phyloP scores from a whole-genome alignment of 164 flowering plant genomes.

The Kingdonia uniflora region DNA sequence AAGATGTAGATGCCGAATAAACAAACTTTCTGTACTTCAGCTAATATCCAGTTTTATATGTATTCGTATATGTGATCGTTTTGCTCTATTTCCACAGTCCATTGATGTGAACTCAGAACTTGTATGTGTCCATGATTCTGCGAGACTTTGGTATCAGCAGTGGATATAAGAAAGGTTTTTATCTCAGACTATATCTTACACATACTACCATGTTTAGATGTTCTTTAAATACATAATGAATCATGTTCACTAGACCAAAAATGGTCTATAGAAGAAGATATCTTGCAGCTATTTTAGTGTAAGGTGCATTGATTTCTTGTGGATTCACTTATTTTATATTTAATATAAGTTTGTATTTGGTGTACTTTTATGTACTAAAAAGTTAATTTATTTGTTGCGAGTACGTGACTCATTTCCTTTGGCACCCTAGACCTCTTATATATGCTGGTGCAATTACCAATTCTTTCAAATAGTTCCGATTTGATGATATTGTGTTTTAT shows the following conservation, averaged over 20 bases:
- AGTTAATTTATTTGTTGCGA: not conserved
- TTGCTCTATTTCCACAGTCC: constrained; percentile 35
- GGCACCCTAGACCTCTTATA: too few relatives aligned
- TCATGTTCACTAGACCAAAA: not conserved
- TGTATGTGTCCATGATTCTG: constrained; percentile 95
- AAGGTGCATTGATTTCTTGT: too few relatives aligned
- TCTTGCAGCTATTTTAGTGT: too few relatives aligned
- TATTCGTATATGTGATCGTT: not conserved
- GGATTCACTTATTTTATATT: too few relatives aligned
- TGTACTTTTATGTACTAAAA: too few relatives aligned
- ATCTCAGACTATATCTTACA: not conserved
- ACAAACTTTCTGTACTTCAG: not conserved
- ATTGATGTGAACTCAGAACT: constrained; percentile 68
- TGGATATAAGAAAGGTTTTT: constrained; percentile 63
- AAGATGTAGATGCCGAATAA: not conserved
- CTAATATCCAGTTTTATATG: not conserved
- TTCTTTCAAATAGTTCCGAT: too few relatives aligned
- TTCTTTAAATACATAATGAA: not conserved
- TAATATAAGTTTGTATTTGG: too few relatives aligned
- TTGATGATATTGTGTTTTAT: not conserved
- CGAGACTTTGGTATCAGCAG: constrained; percentile 67
- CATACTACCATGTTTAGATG: not conserved
- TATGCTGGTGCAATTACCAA: too few relatives aligned
- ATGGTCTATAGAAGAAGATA: not conserved
- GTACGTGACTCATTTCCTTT: too few relatives aligned